These are phyloP conservation scores for Whalleya microplaca DNA, from an alignment of 2,329 filamentous ascomycete genomes.

Conservation along the genomic window DNA sequence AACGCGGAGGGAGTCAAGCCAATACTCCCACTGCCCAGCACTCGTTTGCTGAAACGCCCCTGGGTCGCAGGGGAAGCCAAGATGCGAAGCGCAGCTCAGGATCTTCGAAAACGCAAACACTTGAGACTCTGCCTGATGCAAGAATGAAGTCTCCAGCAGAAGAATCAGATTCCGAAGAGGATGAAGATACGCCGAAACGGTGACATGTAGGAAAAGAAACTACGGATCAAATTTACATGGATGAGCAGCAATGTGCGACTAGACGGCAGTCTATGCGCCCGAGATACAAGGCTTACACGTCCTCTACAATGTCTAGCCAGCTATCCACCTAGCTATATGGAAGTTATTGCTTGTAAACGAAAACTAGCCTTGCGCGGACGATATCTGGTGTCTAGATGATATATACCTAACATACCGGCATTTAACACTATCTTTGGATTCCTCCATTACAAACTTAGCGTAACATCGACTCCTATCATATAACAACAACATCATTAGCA, in stretches of 20 bases:
- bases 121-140: constrained; percentile 46
- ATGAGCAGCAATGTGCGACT: not conserved
- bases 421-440: not conserved
- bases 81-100: constrained; percentile 48
- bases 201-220: not conserved
- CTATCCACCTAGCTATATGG: not conserved
- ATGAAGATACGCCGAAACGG: constrained; percentile 15
- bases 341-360: not conserved
- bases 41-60: constrained; percentile 50
- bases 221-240: not conserved
- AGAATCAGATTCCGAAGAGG: constrained; percentile 18
- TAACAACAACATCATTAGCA: not conserved
- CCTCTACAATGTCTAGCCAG: not conserved
- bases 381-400: not conserved
- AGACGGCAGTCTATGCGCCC: not conserved
- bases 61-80: constrained; percentile 53
- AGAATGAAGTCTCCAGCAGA: constrained; percentile 36
- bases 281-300: not conserved
- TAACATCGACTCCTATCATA: too few species aligned
- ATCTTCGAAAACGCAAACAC: constrained; percentile 39
- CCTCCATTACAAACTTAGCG: not conserved
- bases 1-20: constrained; percentile 68
- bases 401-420: not conserved
- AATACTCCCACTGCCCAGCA: constrained; percentile 64
- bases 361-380: not conserved